Evolutionary conservation across 78 protist species (phyloP), one percentile per base, ranked within the genome.

Genomic region (Anaeramoeba flamelloides): DNA sequence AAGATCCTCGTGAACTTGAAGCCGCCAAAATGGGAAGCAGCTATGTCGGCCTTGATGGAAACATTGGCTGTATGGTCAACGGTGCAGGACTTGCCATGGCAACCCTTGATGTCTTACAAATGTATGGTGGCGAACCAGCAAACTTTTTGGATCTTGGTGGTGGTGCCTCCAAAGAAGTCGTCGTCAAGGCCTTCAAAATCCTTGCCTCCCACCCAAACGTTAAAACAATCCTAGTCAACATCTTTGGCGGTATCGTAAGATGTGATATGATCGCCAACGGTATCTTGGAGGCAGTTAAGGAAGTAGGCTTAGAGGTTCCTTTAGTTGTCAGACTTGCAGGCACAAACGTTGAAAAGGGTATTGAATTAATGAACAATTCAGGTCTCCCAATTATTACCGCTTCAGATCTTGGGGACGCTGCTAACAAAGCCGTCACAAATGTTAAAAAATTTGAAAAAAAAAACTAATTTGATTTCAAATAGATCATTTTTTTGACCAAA

Each of bases 11-110:
- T 32, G 93, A 90, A 79, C 95, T 95, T 17, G 93, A 82, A 39
- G 99, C 99, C 3, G 78, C 87, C 76, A 82, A 87, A 83, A 79
- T 36, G 74, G 95, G 89, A 81, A 90, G 94, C 77, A 96, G 94
- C 92, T 96, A 88, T 85, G 86, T 96, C 82, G 97, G 93, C 36
- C 78, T 94, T 40, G 97, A 93, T 81, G 99, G 99, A 53, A 88
- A 84, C 88, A 92, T 96, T 80, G 99, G 97, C 12, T 96, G 98
- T 90, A 79, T 96, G 40, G 98, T 93, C 75, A 94, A 96, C 88
- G 99, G 99, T 38, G 99, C 99, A 12, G 99, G 99, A 26, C 91
- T 96, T 37, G 99, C 99, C 37, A 96, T 96, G 99, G 99, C 99
- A 41, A 94, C 98, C 69, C 93, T 96, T 96, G 99, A 96, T 89